A percentile compares a stretch with the other conserved stretches of the same genome.
Evolutionary conservation across 768 basidiomycete species (phyloP).

Genomic region (Psilocybe subaeruginosa): DNA sequence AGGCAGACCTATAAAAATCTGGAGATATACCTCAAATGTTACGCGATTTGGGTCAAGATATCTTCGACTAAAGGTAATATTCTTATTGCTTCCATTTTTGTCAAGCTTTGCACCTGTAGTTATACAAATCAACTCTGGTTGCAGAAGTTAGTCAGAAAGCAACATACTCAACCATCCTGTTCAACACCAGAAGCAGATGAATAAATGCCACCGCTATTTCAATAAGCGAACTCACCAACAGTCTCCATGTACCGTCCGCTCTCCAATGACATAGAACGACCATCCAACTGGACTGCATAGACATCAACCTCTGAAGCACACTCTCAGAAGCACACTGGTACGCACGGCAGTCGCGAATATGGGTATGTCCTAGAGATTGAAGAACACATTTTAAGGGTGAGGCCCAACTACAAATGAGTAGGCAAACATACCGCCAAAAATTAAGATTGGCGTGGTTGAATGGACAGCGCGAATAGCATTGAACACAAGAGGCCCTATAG

Average conservation of each 20-base stretch:
- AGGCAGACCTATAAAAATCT: neutral
- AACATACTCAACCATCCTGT: slow-evolving; percentile 67
- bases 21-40: slow-evolving; percentile 62
- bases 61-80: slow-evolving; percentile 66
- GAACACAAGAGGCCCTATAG: slow-evolving; percentile 70
- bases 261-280: slow-evolving; percentile 77
- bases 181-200: slow-evolving; percentile 7
- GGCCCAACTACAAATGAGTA: neutral
- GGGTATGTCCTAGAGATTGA: slow-evolving; percentile 56
- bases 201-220: neutral
- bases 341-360: slow-evolving; percentile 79
- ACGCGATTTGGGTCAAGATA: slow-evolving; percentile 84
- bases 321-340: slow-evolving; percentile 11
- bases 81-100: slow-evolving; percentile 39
- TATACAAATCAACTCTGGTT: neutral
- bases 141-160: neutral
- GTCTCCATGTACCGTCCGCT: slow-evolving; percentile 95
- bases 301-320: neutral
- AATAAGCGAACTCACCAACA: slow-evolving; percentile 52
- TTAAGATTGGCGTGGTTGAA: slow-evolving; percentile 75
- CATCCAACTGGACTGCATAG: slow-evolving; percentile 63
- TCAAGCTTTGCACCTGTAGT: slow-evolving; percentile 52
- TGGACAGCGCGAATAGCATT: slow-evolving; percentile 75
- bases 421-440: slow-evolving; percentile 65
- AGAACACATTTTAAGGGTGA: neutral